Conservation (phyloP, 2,329 filamentous ascomycete species). For the Arthrobotrys conoides region DNA sequence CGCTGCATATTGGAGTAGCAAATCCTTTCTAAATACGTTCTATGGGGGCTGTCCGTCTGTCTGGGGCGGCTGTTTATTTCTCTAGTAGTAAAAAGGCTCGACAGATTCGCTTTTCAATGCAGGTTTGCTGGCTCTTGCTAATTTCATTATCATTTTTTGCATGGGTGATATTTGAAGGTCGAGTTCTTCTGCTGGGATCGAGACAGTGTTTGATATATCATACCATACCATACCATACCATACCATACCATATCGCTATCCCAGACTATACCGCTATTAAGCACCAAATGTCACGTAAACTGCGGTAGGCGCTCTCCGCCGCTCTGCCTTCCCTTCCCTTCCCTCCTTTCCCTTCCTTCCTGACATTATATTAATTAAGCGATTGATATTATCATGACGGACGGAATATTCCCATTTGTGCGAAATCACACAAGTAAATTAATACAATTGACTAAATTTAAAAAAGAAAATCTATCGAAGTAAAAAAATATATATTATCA, state of each 20-base stretch:
- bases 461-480: neutral
- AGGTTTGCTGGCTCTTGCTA: slow-evolving; percentile 27
- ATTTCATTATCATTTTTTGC: slow-evolving; percentile 19
- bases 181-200: neutral
- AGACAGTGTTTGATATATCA: slow-evolving; percentile 32
- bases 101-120: slow-evolving; percentile 8
- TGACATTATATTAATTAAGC: slow-evolving; percentile 1
- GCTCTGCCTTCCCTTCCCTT: neutral
- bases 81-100: neutral
- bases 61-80: neutral
- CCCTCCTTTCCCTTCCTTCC: neutral
- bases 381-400: slow-evolving; percentile 16
- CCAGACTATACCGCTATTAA: slow-evolving; percentile 20
- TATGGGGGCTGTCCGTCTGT: slow-evolving; percentile 27
- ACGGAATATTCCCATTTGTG: slow-evolving; percentile 28
- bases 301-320: slow-evolving; percentile 31
- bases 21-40: slow-evolving; percentile 55
- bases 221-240: slow-evolving; percentile 24
- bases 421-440: neutral
- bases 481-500: slow-evolving; percentile 8
- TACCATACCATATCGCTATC: slow-evolving; percentile 27
- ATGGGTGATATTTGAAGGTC: neutral
- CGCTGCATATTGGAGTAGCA: slow-evolving; percentile 51
- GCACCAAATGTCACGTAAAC: slow-evolving; percentile 18
- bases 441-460: no score